phyloP scores from a whole-genome alignment of 805 yeast genomes.

The Wickerhamiella nectarea region DNA sequence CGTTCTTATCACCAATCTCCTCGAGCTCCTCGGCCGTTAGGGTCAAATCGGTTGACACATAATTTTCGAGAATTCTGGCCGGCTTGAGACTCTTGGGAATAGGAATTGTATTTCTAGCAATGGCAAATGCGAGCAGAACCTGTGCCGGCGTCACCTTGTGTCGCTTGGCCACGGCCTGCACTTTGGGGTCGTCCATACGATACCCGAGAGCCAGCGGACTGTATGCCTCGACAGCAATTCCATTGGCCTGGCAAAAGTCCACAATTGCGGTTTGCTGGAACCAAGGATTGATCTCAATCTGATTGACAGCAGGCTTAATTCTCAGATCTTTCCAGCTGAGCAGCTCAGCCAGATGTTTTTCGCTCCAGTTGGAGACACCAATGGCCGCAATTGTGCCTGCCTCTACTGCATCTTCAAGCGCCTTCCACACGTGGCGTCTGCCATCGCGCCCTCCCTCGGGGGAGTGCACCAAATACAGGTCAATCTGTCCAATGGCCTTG shows the following conservation, averaged over 20 bases:
- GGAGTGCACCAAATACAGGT: constrained; percentile 52
- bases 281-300: constrained; percentile 79
- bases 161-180: constrained; percentile 29
- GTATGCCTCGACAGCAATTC: constrained; percentile 56
- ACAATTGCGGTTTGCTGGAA: constrained; percentile 51
- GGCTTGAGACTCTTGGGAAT: constrained; percentile 56
- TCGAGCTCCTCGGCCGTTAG: constrained; percentile 22
- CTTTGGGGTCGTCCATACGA: constrained; percentile 30
- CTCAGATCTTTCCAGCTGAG: constrained; percentile 33
- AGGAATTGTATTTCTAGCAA: constrained; percentile 45
- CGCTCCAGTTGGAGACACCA: constrained; percentile 55
- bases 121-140: constrained; percentile 35
- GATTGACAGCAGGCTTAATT: constrained; percentile 59
- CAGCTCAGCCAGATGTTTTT: constrained; percentile 42
- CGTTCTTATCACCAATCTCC: constrained; percentile 22
- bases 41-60: constrained; percentile 39
- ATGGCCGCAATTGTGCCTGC: constrained; percentile 38
- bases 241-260: constrained; percentile 41
- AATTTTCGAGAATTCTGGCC: constrained; percentile 43
- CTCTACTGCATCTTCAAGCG: constrained; percentile 42
- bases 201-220: constrained; percentile 65
- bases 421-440: constrained; percentile 40
- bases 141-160: constrained; percentile 34
- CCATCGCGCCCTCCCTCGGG: constrained; percentile 23
- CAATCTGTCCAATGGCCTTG: constrained; percentile 50